Evolutionary conservation across 2,329 filamentous ascomycete species (phyloP), one percentile per base, ranked within the genome.

Genomic region (Myriosclerotinia duriaeana): DNA sequence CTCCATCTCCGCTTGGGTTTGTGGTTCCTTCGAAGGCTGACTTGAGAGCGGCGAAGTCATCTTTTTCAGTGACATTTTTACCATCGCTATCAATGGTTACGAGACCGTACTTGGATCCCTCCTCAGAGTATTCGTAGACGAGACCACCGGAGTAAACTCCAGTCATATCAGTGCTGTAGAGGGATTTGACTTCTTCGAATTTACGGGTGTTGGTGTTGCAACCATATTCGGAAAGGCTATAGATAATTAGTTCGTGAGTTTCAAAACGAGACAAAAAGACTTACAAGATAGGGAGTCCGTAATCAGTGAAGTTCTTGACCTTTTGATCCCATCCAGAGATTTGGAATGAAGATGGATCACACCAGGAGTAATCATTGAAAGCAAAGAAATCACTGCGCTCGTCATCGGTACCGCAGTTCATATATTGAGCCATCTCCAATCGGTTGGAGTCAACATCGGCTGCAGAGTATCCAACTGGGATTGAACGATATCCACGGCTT

Each of bases 111-210:
- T 88, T 83, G 80, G 88, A 92, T 69, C 84, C 83, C 79, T 96
- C 92, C 75, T 90, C 81, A 12, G 90, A 89, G 83, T 97, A 99
- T 80, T 98, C 93, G 81, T 97, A 99, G 78, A 97, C 91, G 50
- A 99, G 86, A 78, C 95, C 95, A 74, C 95, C 95, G 52, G 93
- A 97, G 85, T 97, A 98, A 74, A 97, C 93, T 22, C 78, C 73
- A 9, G 89, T 93, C 94, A 98, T 98, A 68, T 97, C 78, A 26
- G 79, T 79, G 79, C 82, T 86, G 89, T 97, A 98, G 67, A 99
- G 83, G 55, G 93, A 84, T 58, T 79, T 79, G 63, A 97, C 80
- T 81, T 97, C 94, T 68, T 87, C 83, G 75, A 97, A 99, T 75
- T 89, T 82, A 73, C 94, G 93, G 68, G 82, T 86, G 83, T 91